Base-by-base conservation (phyloP, 176 grass and related monocot genomes). In the Zoysia pacifica region DNA sequence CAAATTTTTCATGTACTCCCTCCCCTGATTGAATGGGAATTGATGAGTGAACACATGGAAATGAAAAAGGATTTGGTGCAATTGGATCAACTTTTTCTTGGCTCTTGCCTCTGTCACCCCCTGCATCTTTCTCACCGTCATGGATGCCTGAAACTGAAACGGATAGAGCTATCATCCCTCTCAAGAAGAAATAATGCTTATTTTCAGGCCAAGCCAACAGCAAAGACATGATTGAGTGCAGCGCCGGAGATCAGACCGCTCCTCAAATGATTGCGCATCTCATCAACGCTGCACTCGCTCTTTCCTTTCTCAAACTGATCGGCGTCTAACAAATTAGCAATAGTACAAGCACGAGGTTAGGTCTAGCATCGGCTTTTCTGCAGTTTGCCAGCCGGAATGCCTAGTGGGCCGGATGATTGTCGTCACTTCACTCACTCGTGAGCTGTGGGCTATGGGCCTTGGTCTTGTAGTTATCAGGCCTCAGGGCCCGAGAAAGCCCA, bases 271-370 rank as follows among this genome's bases (percentile, higher is more conserved):
- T 12, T 48, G 56, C 5, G n/a, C 44, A 47, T 1, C 59, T 97
- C 91, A 97, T 93, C 94, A 97, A 97, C 94, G 94, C 94, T 97
- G 94, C 86, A 93, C 84, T 97, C 94, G 14, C 52, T 1, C 14
- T 55, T 52, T 52, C 50, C 11, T 52, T 28, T 28, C 28, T 28
- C 28, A 28, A 28, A 28, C 28, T 28, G 28, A 28, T 28, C 28
- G 28, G 28, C 28, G 28, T 28, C 28, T 28, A 28, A 28, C 28
- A 28, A 28, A 28, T 28, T 28, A 28, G 28, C 28, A 28, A 28
- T 0, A 28, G 28, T 28, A 28, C 28, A 28, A 28, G 28, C 28
- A 28, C 28, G 28, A 28, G 28, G 28, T 28, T 28, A 28, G 28
- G 28, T 28, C 28, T 28, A 28, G 28, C 28, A 28, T 28, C 28